phyloP scores from a whole-genome alignment of 2,329 filamentous ascomycete species.

The Polytolypa hystricis region DNA sequence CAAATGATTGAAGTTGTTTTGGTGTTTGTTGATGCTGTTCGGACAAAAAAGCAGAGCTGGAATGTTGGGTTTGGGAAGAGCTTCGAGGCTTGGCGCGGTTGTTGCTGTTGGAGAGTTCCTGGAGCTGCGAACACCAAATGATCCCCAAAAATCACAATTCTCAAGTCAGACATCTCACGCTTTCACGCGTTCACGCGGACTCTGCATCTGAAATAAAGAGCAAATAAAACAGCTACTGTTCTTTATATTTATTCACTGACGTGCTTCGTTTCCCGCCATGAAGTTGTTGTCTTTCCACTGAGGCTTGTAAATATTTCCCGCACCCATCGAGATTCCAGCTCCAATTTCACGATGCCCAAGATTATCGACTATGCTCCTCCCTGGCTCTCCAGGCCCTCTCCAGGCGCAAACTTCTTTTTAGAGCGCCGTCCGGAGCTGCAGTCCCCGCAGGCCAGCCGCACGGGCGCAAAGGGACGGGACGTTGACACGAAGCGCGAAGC shows the following conservation, averaged over 20 bases:
- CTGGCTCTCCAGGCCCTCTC: slow-evolving; percentile 71
- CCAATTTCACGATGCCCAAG: slow-evolving; percentile 58
- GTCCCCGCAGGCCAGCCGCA: slow-evolving; percentile 10
- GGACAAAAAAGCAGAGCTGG: neutral
- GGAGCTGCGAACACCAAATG: too few relatives aligned
- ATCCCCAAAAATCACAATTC: neutral
- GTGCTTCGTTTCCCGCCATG: neutral
- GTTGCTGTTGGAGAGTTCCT: too few relatives aligned
- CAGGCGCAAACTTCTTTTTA: slow-evolving; percentile 68
- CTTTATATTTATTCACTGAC: too few relatives aligned
- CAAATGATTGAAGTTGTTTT: neutral
- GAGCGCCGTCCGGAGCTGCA: slow-evolving; percentile 37
- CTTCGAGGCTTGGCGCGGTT: slow-evolving; percentile 3
- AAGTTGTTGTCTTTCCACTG: neutral
- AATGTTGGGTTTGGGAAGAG: neutral
- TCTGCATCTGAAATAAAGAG: neutral
- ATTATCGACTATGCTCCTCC: slow-evolving; percentile 74
- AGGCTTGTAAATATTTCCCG: neutral
- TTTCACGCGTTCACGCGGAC: neutral
- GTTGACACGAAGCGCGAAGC: slow-evolving; percentile 19
- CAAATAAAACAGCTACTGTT: too few relatives aligned
- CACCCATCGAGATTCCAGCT: neutral
- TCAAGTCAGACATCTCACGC: neutral
- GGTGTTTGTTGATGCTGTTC: neutral
- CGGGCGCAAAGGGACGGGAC: slow-evolving; percentile 17